These are phyloP conservation scores for Wallacemonas collosoma DNA, from an alignment of 208 protist species.

Conservation along the genomic window DNA sequence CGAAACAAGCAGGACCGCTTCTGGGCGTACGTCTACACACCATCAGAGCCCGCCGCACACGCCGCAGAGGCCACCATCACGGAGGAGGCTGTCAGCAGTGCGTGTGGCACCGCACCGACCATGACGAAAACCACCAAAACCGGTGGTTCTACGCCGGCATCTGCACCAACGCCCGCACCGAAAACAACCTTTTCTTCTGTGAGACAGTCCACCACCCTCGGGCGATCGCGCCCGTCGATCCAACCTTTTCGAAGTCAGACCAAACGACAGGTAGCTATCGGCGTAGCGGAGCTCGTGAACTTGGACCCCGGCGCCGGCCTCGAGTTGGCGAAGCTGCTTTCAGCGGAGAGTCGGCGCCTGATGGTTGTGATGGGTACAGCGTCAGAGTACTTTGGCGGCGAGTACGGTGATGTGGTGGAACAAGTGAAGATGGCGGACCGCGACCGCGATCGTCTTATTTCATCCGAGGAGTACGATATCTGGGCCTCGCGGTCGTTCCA, in stretches of 20 bases:
- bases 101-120: not conserved
- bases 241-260: constrained; percentile 46
- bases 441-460: constrained; percentile 76
- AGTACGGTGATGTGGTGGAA: constrained; percentile 58
- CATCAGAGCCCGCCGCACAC: not conserved
- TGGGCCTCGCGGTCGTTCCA: constrained; percentile 55
- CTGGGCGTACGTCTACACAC: not conserved
- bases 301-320: constrained; percentile 43
- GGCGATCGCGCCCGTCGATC: constrained; percentile 2
- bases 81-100: no score
- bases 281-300: constrained; percentile 55
- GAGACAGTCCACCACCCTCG: not conserved
- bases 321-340: constrained; percentile 53
- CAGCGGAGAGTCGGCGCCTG: constrained; percentile 71
- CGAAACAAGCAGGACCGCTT: not conserved
- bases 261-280: constrained; percentile 52
- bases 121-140: not conserved
- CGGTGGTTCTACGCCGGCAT: not conserved
- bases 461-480: constrained; percentile 67
- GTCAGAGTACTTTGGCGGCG: constrained; percentile 79
- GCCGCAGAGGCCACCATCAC: not conserved
- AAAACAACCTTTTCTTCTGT: constrained; percentile 14
- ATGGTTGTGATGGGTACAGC: constrained; percentile 82
- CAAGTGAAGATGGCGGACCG: constrained; percentile 77
- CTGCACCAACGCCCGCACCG: not conserved